A percentile compares a stretch with the other conserved stretches of the same genome.
Conservation (phyloP, 2,329 filamentous ascomycete genomes). For the Zymoseptoria passerinii region DNA sequence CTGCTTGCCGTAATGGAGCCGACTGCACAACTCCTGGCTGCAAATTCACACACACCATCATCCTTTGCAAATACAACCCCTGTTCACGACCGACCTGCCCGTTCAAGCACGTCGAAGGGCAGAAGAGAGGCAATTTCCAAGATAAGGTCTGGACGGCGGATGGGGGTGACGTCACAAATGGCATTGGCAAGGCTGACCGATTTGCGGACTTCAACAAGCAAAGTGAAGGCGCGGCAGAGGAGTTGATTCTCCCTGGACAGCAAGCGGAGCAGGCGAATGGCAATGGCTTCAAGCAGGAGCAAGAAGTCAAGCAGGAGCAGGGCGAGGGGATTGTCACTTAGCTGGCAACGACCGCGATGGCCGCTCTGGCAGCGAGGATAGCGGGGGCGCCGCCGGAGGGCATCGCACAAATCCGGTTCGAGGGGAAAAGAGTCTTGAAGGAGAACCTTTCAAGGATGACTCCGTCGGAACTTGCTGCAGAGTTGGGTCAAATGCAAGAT, state of each 20-base stretch:
- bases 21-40: slow-evolving; percentile 75
- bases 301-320: background rate
- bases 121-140: slow-evolving; percentile 69
- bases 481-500: background rate
- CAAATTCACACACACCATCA: slow-evolving; percentile 81
- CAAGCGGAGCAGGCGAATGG: slow-evolving; percentile 5
- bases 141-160: slow-evolving; percentile 87
- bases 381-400: background rate
- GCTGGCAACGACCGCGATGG: background rate
- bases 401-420: background rate
- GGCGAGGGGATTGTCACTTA: slow-evolving; percentile 1
- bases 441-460: background rate
- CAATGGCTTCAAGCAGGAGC: background rate
- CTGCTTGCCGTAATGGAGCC: slow-evolving; percentile 86
- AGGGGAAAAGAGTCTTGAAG: background rate
- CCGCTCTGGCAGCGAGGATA: background rate
- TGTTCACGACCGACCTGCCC: slow-evolving; percentile 82
- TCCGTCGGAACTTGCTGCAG: background rate
- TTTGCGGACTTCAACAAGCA: slow-evolving; percentile 21
- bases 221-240: slow-evolving; percentile 22
- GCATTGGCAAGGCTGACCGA: slow-evolving; percentile 26
- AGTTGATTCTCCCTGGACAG: slow-evolving; percentile 28
- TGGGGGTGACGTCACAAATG: slow-evolving; percentile 23
- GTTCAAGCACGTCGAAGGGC: slow-evolving; percentile 86
- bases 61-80: slow-evolving; percentile 81